phyloP scores from a whole-genome alignment of 2,329 filamentous ascomycete genomes.

The Rutstroemia sp. region DNA sequence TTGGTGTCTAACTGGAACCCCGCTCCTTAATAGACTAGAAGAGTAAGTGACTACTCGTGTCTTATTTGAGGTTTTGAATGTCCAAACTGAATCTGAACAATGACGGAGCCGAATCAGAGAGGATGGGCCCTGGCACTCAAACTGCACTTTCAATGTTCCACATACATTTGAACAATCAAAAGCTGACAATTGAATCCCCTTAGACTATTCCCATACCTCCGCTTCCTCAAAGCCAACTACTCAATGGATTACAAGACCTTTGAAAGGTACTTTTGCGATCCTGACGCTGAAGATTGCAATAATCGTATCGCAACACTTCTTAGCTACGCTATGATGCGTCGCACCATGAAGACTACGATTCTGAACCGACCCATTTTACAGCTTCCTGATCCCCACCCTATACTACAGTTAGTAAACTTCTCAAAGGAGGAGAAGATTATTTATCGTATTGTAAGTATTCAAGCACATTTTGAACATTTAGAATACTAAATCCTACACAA shows the following conservation, averaged over 20 bases:
- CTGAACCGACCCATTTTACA: conserved; percentile 46
- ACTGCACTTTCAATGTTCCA: neutral
- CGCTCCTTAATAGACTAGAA: conserved; percentile 24
- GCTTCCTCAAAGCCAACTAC: conserved; percentile 27
- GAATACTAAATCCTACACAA: conserved; percentile 18
- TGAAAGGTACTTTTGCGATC: conserved; percentile 26
- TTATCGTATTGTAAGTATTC: conserved; percentile 45
- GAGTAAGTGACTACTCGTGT: conserved; percentile 18
- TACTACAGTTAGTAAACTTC: conserved; percentile 39
- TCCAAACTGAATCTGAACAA: neutral
- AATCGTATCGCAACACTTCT: conserved; percentile 21
- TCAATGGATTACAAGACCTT: conserved; percentile 24
- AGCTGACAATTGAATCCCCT: conserved; percentile 3
- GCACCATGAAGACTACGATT: conserved; percentile 46
- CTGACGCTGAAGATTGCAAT: conserved; percentile 15
- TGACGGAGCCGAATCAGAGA: neutral
- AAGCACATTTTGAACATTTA: conserved; percentile 2
- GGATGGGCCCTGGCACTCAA: neutral
- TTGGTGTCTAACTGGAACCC: conserved; percentile 30
- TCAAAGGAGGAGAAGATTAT: conserved; percentile 43
- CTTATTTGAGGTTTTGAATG: neutral
- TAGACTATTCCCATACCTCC: conserved; percentile 28
- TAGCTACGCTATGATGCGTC: conserved; percentile 42
- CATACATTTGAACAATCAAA: neutral
- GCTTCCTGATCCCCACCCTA: conserved; percentile 41